A percentile compares a stretch with the other conserved stretches of the same genome.
Evolutionary conservation across 2,329 filamentous ascomycete species (phyloP).

Genomic region (Rugonectria rugulosa): DNA sequence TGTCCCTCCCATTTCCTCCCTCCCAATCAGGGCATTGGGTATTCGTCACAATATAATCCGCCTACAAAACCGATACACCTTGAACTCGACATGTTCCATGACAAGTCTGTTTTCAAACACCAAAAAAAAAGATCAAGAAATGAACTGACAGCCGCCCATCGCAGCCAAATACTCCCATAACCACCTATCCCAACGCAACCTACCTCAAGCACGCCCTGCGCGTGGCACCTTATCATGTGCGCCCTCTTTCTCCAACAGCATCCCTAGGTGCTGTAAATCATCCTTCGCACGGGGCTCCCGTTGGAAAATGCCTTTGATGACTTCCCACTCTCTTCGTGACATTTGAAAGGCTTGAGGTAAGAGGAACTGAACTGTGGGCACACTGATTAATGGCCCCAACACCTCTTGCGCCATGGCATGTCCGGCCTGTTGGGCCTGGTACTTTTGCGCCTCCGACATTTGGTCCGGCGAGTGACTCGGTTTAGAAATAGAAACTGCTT

Average conservation of each 20-base stretch:
- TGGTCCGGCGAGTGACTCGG: constrained; percentile 26
- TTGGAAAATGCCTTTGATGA: constrained; percentile 74
- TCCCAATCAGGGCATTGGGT: too few species aligned
- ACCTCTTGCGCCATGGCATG: constrained; percentile 67
- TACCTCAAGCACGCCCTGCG: constrained; percentile 15
- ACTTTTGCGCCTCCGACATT: constrained; percentile 45
- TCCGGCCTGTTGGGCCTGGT: constrained; percentile 58
- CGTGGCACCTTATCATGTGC: constrained; percentile 29
- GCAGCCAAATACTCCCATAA: background rate
- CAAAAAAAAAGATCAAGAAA: too few species aligned
- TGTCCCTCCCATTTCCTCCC: too few species aligned
- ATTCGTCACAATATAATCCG: too few species aligned
- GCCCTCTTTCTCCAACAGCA: constrained; percentile 60
- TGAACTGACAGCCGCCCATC: too few species aligned
- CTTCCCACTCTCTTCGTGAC: constrained; percentile 74
- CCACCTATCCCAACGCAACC: background rate
- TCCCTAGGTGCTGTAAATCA: constrained; percentile 65
- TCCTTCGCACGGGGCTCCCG: constrained; percentile 70
- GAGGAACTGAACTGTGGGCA: constrained; percentile 73
- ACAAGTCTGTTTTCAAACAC: background rate
- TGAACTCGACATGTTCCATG: background rate
- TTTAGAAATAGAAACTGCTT: constrained; percentile 22
- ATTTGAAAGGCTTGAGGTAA: constrained; percentile 74
- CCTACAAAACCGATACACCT: background rate
- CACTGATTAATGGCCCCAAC: constrained; percentile 67